Evolutionary conservation across 352 stramenopile species (phyloP), one percentile per base, ranked within the genome.

Genomic region (Globisporangium spinosum): DNA sequence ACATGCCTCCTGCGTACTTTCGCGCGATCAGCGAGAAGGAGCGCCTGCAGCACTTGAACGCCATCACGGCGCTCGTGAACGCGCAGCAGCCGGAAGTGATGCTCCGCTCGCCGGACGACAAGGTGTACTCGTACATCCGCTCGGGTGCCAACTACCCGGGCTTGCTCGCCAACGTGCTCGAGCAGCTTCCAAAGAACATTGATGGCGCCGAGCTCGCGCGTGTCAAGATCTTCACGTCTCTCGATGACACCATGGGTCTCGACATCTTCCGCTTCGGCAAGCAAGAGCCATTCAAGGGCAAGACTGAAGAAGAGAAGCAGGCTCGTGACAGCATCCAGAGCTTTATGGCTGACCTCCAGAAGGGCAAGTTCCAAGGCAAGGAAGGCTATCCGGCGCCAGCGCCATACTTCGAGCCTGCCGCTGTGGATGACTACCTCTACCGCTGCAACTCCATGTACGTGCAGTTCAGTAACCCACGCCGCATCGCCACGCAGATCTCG

Each of bases 1-100:
- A 95, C 82, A 97, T 97, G 89, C 89, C 89, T 25, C 80, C 83
- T 20, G 74, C 89, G n/a, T 97, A 97, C 80, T 97, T 96, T 73
- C 83, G 89, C 65, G 87, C 90, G 58, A 94, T 93, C 59, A 72
- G 78, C 62, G 85, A 97, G 73, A 80, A 89, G 69, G 83, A 94
- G 67, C 82, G 89, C 34, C 63, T 97, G 62, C 83, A 95, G 65
- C 89, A 97, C 76, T 71, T 97, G 53, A 94, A 93, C 71, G 88
- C 89, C 64, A 95, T 97, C 76, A 93, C 82, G 71, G 85, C 85
- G 67, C 78, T 93, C 15, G 69, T 90, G 54, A 82, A 87, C 59
- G 86, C 84, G 7, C 75, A 91, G 69, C 86, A 94, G 67, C 86
- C 86, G 0, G 86, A 94, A 67, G 80, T 94, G 22, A 78, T 94